phyloP scores from a whole-genome alignment of 106 monocot species.

The Platanthera zijinensis region DNA sequence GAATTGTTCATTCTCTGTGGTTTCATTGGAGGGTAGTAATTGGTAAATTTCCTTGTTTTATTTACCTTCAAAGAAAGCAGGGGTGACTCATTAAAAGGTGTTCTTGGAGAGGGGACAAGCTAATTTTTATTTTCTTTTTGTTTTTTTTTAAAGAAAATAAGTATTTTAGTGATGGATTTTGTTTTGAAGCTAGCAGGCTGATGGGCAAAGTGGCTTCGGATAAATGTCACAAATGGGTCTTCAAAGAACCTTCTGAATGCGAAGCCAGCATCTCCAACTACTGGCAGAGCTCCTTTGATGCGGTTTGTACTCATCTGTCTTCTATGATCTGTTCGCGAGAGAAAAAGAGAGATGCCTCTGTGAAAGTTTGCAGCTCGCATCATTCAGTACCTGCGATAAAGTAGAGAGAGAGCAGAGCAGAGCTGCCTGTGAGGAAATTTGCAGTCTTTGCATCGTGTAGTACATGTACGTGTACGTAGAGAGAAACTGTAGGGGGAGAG shows the following conservation, averaged over 20 bases:
- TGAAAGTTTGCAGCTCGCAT: too few species aligned
- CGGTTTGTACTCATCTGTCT: constrained; percentile 40
- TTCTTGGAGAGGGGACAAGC: constrained; percentile 3
- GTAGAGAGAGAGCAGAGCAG: too few species aligned
- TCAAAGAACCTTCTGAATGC: constrained; percentile 90
- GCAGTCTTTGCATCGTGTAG: too few species aligned
- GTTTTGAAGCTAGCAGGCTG: constrained; percentile 41
- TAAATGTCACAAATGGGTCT: constrained; percentile 99
- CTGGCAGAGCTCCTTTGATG: constrained; percentile 98
- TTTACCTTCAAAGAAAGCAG: background rate
- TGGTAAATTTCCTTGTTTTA: background rate
- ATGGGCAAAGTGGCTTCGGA: constrained; percentile 98
- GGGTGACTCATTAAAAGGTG: background rate
- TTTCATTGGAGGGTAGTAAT: background rate
- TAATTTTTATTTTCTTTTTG: background rate
- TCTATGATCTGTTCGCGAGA: background rate
- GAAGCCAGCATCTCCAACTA: constrained; percentile 93
- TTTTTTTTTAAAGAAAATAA: background rate
- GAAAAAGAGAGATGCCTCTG: too few species aligned
- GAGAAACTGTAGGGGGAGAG: too few species aligned
- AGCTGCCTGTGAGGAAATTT: too few species aligned
- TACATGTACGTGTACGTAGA: too few species aligned
- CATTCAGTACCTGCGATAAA: too few species aligned
- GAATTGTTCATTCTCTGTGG: background rate
- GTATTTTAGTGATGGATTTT: constrained; percentile 20